These are phyloP conservation scores for Diplodia mutila DNA, from an alignment of 2,329 filamentous ascomycete species.

Conservation along the genomic window DNA sequence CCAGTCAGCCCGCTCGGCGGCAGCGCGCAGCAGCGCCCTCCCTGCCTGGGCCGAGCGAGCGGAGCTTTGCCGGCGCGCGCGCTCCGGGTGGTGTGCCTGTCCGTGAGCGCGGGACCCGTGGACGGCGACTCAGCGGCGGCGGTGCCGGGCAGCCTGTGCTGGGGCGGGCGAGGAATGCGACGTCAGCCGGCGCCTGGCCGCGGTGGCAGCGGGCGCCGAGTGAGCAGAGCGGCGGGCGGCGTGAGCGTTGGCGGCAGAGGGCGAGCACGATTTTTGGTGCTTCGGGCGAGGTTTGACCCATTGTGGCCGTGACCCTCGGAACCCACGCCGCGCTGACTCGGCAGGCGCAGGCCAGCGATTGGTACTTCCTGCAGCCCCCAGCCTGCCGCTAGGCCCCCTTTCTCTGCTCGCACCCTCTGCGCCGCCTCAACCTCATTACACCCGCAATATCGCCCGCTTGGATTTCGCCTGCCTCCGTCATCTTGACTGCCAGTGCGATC, in stretches of 20 bases:
- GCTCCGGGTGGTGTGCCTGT: slow-evolving; percentile 11
- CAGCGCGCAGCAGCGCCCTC: slow-evolving; percentile 2
- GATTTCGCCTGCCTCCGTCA: slow-evolving; percentile 42
- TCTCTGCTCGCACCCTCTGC: slow-evolving; percentile 24
- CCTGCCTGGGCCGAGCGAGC: slow-evolving; percentile 2
- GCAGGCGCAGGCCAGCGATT: slow-evolving; percentile 14
- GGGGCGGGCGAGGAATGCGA: not conserved
- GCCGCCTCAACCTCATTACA: slow-evolving; percentile 29
- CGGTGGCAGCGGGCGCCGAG: slow-evolving; percentile 1
- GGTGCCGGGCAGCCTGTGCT: not conserved
- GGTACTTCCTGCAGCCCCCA: not conserved
- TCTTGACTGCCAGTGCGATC: slow-evolving; percentile 42
- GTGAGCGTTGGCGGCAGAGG: not conserved
- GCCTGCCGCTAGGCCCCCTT: slow-evolving; percentile 27
- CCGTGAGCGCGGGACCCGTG: not conserved
- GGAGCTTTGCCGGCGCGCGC: slow-evolving; percentile 1
- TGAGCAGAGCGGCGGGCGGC: slow-evolving; percentile 16
- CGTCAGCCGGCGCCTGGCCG: slow-evolving; percentile 16
- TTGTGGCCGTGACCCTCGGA: not conserved
- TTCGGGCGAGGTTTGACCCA: not conserved
- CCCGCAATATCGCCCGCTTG: slow-evolving; percentile 33
- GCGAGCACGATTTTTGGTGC: slow-evolving; percentile 3
- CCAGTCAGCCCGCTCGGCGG: not conserved
- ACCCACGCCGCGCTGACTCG: slow-evolving; percentile 10
- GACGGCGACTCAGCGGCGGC: slow-evolving; percentile 7